Evolutionary conservation across 228 moss, liverwort and hornwort genomes (phyloP), one percentile per base, ranked within the genome.

Genomic region (Sphagnum fallax): DNA sequence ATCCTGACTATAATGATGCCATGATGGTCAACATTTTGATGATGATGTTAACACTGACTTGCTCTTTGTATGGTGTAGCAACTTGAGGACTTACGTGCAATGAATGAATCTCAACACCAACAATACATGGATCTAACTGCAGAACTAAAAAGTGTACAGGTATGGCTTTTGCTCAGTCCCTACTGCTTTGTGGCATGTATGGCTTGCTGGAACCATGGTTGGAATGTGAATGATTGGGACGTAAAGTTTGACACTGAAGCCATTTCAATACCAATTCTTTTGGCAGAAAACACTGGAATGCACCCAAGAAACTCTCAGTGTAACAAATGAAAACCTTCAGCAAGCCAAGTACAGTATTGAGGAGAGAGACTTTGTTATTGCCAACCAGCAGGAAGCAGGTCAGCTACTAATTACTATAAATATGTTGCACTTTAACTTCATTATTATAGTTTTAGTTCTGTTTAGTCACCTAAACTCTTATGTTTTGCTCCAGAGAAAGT

Each of bases 331-430:
- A 53, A 80, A 78, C 51, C 69, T 91, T 47, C 85, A 85, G 75
- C 87, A 87, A 63, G 87, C 88, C 0, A 83, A 91, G 51, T 68
- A 74, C 51, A 78, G 88, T 2, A 74, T 89, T 6, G 77, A 72
- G 63, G 91, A 93, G 75, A 81, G 88, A 16, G 85, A 84, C 64
- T 93, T 79, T 65, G 91, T 97, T n/a, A 90, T 93, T 50, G 72
- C 83, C 4, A 84, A 72, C 61, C 96, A 97, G 65, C 77, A 77
- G 12, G 77, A 89, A 84, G 76, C 96, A 80, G 88, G 88, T 85
- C 60, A 15, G 65, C 6, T 10, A 67, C 52, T 61, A 5, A 16
- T 51, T n/a, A 8, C 15, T 32, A 2, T 1, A 32, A 32, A 32
- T 32, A 3, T 32, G 2, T 32, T 32, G 1, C 32, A 32, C 32